Base-by-base conservation (phyloP, 2,329 filamentous ascomycete species). In the Beauveria asiatica region DNA sequence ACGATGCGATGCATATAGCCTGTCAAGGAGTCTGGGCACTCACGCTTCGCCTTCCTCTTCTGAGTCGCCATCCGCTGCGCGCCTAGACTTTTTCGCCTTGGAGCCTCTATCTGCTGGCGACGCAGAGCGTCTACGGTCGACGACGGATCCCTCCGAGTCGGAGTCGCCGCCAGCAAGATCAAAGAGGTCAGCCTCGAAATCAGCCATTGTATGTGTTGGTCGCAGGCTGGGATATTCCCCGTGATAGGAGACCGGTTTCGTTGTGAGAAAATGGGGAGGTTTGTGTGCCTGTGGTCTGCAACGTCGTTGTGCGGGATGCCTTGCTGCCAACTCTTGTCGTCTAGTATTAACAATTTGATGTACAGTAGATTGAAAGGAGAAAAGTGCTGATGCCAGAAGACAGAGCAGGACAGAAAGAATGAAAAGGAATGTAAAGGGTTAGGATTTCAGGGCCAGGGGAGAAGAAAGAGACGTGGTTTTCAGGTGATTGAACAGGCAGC, bases 151-250 rank as follows among this genome's bases (percentile, higher is more conserved):
- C 73, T 84, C 83, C 67, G 83, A 83, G 69, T 81, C 83, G 61
- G 84, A 83, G 57, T 84, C 88, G 66, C 90, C 91, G 68, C 91
- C 94, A 59, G 92, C 94, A 65, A 97, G 86, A 70, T 90, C 92
- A 65, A 97, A 87, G 65, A 97, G 86, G 78, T 97, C 93, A 68
- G 93, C 92, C 72, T 97, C 93, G 66, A 97, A 83, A 70, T 93
- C 90, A 60, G 90, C 88, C 92, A 96, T 96, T 69, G 65, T 81
- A 63, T 61, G 16, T 49, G 16, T 37, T 6, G 27, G 42, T 56
- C 19, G 25, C 41, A 13, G 27, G 21, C 41, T 46, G 25, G 16
- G 17, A 33, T 59, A 27, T 42, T 48, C n/a, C 17, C 25, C 37
- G n/a, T 10, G 51, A 25, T 50, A 33, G 9, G 2, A 5, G 10